phyloP scores from a whole-genome alignment of 257 asterid genomes.

The Przewalskia tangutica region DNA sequence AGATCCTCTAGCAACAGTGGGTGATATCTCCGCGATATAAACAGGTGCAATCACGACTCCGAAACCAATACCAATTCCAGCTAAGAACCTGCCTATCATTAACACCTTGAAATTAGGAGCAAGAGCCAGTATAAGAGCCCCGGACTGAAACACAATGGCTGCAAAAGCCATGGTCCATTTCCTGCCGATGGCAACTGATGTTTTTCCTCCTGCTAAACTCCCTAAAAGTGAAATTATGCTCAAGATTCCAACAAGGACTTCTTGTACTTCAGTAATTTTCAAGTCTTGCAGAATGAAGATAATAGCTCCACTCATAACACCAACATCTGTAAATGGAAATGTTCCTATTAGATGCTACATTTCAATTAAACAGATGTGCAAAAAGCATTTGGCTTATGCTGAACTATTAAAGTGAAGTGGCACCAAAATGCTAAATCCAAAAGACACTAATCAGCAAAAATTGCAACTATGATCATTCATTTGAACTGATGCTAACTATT shows the following conservation, averaged over 20 bases:
- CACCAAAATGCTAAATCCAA: neutral
- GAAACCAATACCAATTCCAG: slow-evolving; percentile 59
- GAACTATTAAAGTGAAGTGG: neutral
- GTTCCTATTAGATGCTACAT: neutral
- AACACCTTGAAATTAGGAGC: slow-evolving; percentile 37
- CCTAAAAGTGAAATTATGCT: slow-evolving; percentile 55
- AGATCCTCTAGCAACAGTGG: slow-evolving; percentile 39
- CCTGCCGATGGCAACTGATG: slow-evolving; percentile 58
- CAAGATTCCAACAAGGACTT: slow-evolving; percentile 47
- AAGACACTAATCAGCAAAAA: neutral
- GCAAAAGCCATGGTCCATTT: slow-evolving; percentile 66
- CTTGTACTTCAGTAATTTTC: slow-evolving; percentile 44
- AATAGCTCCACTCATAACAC: slow-evolving; percentile 78
- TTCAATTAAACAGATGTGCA: neutral
- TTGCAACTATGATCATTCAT: neutral
- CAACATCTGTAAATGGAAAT: slow-evolving; percentile 39
- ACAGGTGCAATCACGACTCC: slow-evolving; percentile 61
- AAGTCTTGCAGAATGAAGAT: slow-evolving; percentile 49
- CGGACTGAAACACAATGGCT: slow-evolving; percentile 43
- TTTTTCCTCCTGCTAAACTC: slow-evolving; percentile 49
- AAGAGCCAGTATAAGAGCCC: slow-evolving; percentile 49
- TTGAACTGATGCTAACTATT: neutral
- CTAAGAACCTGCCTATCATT: slow-evolving; percentile 43
- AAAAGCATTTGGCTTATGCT: neutral
- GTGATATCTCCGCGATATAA: slow-evolving; percentile 62